Base-by-base conservation (phyloP, 2,329 filamentous ascomycete genomes). In the Venturia asperata region DNA sequence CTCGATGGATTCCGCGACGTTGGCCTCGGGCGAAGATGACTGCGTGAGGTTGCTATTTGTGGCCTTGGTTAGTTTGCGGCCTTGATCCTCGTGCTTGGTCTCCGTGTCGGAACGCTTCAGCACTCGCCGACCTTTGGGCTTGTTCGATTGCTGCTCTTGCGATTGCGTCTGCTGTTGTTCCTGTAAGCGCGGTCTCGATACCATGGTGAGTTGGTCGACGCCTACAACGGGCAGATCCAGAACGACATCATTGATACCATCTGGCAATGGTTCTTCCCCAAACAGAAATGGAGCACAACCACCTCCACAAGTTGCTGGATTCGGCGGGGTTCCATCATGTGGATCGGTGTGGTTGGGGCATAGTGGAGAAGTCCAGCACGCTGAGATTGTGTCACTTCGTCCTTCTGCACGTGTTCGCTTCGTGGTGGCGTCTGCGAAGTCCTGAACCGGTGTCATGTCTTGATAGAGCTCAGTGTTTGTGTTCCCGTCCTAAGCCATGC, bases 331-430 rank as follows among this genome's bases (percentile, higher is more conserved):
- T 5, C 73, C 74, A 42, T 75, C 73, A 10, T 27, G 52, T 15
- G 61, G 43, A 56, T 75, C 71, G 37, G 72, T 72, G 67, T 77
- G 73, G 61, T 77, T 77, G 17, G 76, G 76, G 65, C 76, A 77
- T 4, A 77, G 67, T 15, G 76, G 76, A 43, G 75, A 77, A 7
- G 74, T 77, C 76, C 76, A 77, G 67, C 76, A 77, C 19, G 75
- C 74, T 34, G 76, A 75, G 9, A 76, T 66, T 34, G 74, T 72
- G 63, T 77, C 76, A 15, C 60, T 61, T 58, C 52, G 52, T 19
- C 52, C 52, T 37, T 58, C 52, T 11, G 52, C 30, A n/a, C 52
- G 52, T 19, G 52, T 58, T n/a, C 52, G 52, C 27, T 58, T 58
- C 19, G 27, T 37, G 27, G 19, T 58, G 21, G 21, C 24, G 52